Base-by-base conservation (phyloP, 2,329 filamentous ascomycete genomes). In the Aaosphaeria arxii region DNA sequence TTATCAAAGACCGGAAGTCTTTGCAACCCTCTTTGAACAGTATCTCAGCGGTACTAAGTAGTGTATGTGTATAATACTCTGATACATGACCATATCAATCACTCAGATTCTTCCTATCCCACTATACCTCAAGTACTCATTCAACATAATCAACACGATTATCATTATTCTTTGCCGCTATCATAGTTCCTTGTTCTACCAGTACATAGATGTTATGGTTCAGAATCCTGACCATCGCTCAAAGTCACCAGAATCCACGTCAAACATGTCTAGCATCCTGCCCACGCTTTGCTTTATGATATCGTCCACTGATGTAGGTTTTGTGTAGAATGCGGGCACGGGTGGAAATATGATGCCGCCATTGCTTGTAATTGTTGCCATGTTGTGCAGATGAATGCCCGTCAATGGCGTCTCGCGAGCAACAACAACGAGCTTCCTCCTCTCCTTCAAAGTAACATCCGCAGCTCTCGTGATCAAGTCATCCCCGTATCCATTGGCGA, bases 361-460 rank as follows among this genome's bases (percentile, higher is more conserved):
- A 4, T 44, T 43, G 11, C 45, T 41, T 31, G 42, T 40, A 30
- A 51, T 6, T 4, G 35, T 31, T 6, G 74, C 47, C 75, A 79
- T 78, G 48, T 78, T 77, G 1, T 69, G 48, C n/a, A 74, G 54
- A 55, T 79, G 74, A 24, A 78, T 74, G 13, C 71, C 69, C 47
- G 71, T 78, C 7, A 78, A 54, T 44, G 76, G 74, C 1, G 73
- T 77, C 54, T 78, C 76, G 1, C 76, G 55, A 2, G 67, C 69
- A 0, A 67, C 72, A 1, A 79, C 59, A 0, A 77, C 66, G 0
- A 78, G 53, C 38, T 61, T 57, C 11, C 71, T 50, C 1, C 70
- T 48, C 52, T 78, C 75, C 53, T 78, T 78, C 2, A 78, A 53
- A 45, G 63, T 72, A 2, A 78, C 75, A 49, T 75, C 74, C 4